These are phyloP conservation scores for Colletotrichum sansevieriae DNA, from an alignment of 2,329 filamentous ascomycete species.

Conservation along the genomic window DNA sequence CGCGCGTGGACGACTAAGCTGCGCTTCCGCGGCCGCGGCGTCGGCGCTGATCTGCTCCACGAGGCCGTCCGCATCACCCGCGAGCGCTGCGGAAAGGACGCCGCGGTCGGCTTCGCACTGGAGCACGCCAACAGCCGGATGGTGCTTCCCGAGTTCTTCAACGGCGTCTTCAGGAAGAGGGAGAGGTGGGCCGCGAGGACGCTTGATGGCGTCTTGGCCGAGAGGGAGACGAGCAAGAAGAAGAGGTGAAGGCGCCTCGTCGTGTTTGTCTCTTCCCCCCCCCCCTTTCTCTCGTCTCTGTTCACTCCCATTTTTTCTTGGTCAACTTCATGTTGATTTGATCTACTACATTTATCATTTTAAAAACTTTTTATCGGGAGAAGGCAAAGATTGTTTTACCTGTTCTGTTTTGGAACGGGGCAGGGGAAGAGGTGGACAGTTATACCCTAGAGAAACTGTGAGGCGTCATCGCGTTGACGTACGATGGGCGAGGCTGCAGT, in stretches of 20 bases:
- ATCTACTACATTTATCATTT: not conserved
- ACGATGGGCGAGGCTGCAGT: not conserved
- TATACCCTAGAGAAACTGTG: slow-evolving; percentile 25
- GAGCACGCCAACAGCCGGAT: slow-evolving; percentile 82
- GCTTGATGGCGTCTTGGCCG: slow-evolving; percentile 64
- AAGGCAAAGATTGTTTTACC: too few species aligned
- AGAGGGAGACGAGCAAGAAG: slow-evolving; percentile 61
- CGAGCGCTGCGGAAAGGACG: slow-evolving; percentile 76
- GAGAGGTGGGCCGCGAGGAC: slow-evolving; percentile 70
- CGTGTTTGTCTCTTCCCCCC: not conserved
- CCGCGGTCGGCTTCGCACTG: slow-evolving; percentile 77
- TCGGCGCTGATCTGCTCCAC: slow-evolving; percentile 79
- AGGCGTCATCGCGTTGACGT: not conserved
- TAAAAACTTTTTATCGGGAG: not conserved
- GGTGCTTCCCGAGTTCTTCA: slow-evolving; percentile 74
- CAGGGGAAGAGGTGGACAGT: not conserved
- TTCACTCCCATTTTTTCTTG: not conserved
- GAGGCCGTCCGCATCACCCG: slow-evolving; percentile 78
- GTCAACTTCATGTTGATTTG: too few species aligned
- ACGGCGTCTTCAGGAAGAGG: slow-evolving; percentile 68
- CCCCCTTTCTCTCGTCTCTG: not conserved
- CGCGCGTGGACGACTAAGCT: slow-evolving; percentile 85
- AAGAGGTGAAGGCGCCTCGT: slow-evolving; percentile 54
- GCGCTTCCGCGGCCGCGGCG: slow-evolving; percentile 76
- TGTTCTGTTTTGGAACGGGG: not conserved